Base-by-base conservation (phyloP, 352 stramenopile genomes). In the Phytophthora palmivora region DNA sequence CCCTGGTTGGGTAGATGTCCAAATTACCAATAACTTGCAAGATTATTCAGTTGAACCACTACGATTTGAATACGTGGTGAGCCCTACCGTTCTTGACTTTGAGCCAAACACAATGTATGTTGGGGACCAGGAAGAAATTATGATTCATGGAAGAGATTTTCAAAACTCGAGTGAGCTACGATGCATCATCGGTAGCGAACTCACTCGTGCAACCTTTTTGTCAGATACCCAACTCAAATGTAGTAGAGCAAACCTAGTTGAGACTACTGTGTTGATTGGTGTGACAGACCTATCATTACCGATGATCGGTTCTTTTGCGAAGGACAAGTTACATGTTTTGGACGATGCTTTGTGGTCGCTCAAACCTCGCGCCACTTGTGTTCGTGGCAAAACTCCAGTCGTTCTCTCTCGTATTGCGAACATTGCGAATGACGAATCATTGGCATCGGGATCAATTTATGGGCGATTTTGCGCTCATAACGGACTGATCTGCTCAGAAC, bases 21-120 rank as follows among this genome's bases (percentile, higher is more conserved):
- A 78, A 22, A 72, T 87, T 19, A 79, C 75, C 0, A 89, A 84
- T 63, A 89, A 89, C 14, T 9, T 85, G 4, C 70, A 84, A 43
- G 75, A 87, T 34, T 89, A 81, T 54, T 84, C 77, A 0, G 16
- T 51, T 15, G 55, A 78, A 16, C 22, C 48, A 15, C 16, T 67
- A 10, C 16, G 53, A 12, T 78, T 86, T 41, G 60, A 87, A 38
- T 84, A 80, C 36, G 49, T 85, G 12, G 47, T 58, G 5, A 65
- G 42, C 4, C 79, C 77, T 2, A 43, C 61, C 1, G 9, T 89
- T 11, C 58, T 82, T 16, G 58, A 34, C 1, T 79, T 89, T 36
- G 33, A 72, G 7, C 73, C 73, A 9, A 46, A 11, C 1, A 22
- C 42, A 24, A 46, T 76, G 0, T 58, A 67, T 10, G 33, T 19